phyloP scores from a whole-genome alignment of 2,329 filamentous ascomycete genomes.

The Fusarium multiceps region DNA sequence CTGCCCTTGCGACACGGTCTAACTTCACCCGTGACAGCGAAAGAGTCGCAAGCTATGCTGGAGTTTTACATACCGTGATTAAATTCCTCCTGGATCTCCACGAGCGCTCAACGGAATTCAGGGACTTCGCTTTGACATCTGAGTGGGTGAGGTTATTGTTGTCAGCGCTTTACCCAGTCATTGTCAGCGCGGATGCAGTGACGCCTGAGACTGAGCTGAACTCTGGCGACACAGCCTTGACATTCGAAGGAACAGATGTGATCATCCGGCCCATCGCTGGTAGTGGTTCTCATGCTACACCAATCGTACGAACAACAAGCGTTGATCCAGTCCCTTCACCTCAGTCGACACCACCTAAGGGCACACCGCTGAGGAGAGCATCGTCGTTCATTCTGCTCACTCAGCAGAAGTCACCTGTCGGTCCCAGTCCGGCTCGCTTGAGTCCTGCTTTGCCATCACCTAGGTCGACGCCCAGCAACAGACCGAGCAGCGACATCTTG shows the following conservation, averaged over 20 bases:
- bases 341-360: slow-evolving; percentile 60
- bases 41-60: slow-evolving; percentile 63
- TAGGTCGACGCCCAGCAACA: slow-evolving; percentile 61
- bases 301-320: slow-evolving; percentile 79
- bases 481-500: slow-evolving; percentile 75
- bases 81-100: slow-evolving; percentile 85
- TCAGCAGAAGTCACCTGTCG: slow-evolving; percentile 69
- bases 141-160: slow-evolving; percentile 85
- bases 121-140: slow-evolving; percentile 83
- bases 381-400: slow-evolving; percentile 94
- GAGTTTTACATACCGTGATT: slow-evolving; percentile 79
- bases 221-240: slow-evolving; percentile 81
- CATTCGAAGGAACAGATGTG: slow-evolving; percentile 87
- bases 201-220: slow-evolving; percentile 88
- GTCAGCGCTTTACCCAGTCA: slow-evolving; percentile 83
- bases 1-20: slow-evolving; percentile 65
- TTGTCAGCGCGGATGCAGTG: slow-evolving; percentile 87
- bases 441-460: slow-evolving; percentile 54
- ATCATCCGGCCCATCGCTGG: slow-evolving; percentile 77
- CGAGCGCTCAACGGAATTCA: slow-evolving; percentile 78
- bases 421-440: slow-evolving; percentile 70
- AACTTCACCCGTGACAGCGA: slow-evolving; percentile 56
- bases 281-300: slow-evolving; percentile 67
- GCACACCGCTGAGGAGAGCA: slow-evolving; percentile 77
- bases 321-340: slow-evolving; percentile 62